These are phyloP conservation scores for Hypoxylon cercidicola DNA, from an alignment of 495 filamentous ascomycete species.

Conservation along the genomic window DNA sequence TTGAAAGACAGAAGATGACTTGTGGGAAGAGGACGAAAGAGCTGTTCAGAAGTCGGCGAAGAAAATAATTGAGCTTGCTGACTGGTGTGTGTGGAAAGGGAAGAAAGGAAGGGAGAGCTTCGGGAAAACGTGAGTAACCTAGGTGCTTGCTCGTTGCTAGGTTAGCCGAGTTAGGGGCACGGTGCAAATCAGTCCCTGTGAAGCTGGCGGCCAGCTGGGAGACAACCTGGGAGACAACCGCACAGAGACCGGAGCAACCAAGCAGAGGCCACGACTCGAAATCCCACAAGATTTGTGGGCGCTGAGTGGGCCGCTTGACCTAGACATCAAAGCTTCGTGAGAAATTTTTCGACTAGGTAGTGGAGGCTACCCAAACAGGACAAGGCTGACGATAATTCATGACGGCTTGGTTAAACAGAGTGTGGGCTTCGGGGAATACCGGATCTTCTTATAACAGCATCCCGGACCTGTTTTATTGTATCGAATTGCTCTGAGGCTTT, in stretches of 20 bases:
- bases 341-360: slow-evolving; percentile 31
- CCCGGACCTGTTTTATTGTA: slow-evolving; percentile 29
- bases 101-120: slow-evolving; percentile 51
- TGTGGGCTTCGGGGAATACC: slow-evolving; percentile 34
- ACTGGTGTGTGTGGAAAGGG: slow-evolving; percentile 53
- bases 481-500: slow-evolving; percentile 25
- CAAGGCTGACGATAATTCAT: slow-evolving; percentile 43
- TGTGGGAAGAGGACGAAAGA: slow-evolving; percentile 46
- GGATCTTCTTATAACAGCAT: slow-evolving; percentile 36
- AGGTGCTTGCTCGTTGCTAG: slow-evolving; percentile 37
- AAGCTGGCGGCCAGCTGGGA: slow-evolving; percentile 9
- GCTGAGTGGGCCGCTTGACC: slow-evolving; percentile 27
- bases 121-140: slow-evolving; percentile 41
- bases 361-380: slow-evolving; percentile 46
- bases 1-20: slow-evolving; percentile 48
- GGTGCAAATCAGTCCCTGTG: slow-evolving; percentile 32
- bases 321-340: slow-evolving; percentile 25
- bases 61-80: slow-evolving; percentile 51
- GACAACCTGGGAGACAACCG: not conserved
- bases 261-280: slow-evolving; percentile 28
- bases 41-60: slow-evolving; percentile 44
- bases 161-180: slow-evolving; percentile 15
- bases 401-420: slow-evolving; percentile 26
- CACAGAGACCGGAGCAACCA: slow-evolving; percentile 3
- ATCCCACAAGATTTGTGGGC: slow-evolving; percentile 19